Evolutionary conservation across 2,329 filamentous ascomycete species (phyloP).

Genomic region (Colletotrichum coccodes): DNA sequence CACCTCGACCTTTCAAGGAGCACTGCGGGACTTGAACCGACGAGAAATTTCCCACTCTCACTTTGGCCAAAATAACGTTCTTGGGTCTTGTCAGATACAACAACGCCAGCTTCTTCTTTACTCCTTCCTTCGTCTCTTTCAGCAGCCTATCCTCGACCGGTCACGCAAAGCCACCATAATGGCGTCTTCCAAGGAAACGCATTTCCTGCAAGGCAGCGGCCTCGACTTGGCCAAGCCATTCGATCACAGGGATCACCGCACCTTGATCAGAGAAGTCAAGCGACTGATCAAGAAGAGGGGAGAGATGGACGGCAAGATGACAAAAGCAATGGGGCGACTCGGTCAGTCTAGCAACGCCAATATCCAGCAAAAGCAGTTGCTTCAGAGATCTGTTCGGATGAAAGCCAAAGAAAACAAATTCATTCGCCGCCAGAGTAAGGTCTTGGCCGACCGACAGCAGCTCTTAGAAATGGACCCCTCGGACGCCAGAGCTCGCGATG

Average conservation of each 20-base stretch:
- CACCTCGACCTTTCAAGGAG: background rate
- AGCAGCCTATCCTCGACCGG: background rate
- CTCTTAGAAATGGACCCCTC: conserved; percentile 11
- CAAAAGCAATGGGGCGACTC: background rate
- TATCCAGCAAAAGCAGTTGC: conserved; percentile 6
- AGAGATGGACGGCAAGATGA: background rate
- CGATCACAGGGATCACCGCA: background rate
- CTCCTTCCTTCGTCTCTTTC: background rate
- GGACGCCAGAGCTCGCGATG: conserved; percentile 1
- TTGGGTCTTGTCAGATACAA: background rate
- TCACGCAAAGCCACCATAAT: background rate
- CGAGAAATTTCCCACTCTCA: background rate
- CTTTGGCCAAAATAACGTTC: background rate
- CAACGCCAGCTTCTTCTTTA: background rate
- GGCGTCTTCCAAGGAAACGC: background rate
- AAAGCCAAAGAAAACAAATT: conserved; percentile 10
- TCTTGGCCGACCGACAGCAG: background rate
- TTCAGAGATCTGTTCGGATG: background rate
- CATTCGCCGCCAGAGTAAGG: conserved; percentile 1
- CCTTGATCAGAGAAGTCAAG: background rate
- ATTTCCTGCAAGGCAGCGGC: background rate
- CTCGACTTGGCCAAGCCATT: conserved; percentile 1
- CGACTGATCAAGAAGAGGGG: background rate
- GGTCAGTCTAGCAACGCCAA: background rate
- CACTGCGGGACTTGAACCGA: background rate